A percentile compares a stretch with the other conserved stretches of the same genome.
Conservation (phyloP, 768 basidiomycete species). For the Heimioporus sp. region DNA sequence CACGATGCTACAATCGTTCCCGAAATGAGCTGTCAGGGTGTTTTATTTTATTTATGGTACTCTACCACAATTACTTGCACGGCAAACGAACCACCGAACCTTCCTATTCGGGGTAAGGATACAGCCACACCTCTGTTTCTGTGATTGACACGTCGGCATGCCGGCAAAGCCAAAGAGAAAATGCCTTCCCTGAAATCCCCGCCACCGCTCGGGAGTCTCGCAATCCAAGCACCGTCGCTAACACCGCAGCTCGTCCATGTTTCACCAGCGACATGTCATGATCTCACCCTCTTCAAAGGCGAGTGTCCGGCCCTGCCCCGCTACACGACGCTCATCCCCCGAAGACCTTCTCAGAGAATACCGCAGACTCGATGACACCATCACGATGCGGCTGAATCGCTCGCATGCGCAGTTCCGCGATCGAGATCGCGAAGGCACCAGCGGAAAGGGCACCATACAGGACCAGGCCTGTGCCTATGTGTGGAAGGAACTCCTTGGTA, state of each 20-base stretch:
- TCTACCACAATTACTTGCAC: neutral
- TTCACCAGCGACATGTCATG: constrained; percentile 67
- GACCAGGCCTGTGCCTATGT: constrained; percentile 73
- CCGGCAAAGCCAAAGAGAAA: constrained; percentile 20
- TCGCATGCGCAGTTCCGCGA: constrained; percentile 76
- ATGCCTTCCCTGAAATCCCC: constrained; percentile 33
- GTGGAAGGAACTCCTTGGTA: constrained; percentile 80
- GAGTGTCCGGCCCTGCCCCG: constrained; percentile 5
- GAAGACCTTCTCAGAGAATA: constrained; percentile 82
- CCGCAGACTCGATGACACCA: constrained; percentile 74
- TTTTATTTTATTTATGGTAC: neutral
- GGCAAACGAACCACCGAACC: constrained; percentile 18
- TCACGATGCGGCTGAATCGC: constrained; percentile 79
- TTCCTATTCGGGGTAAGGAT: constrained; percentile 27
- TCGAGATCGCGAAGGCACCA: constrained; percentile 52
- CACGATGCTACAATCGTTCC: constrained; percentile 5
- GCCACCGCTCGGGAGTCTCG: constrained; percentile 63
- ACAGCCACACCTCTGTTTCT: constrained; percentile 17
- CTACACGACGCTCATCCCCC: constrained; percentile 15
- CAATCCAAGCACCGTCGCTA: constrained; percentile 61
- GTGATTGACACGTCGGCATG: constrained; percentile 27
- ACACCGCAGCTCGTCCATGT: constrained; percentile 68
- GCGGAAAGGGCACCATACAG: constrained; percentile 52
- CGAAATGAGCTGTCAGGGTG: constrained; percentile 26
- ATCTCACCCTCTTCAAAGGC: constrained; percentile 77